Conservation (phyloP, 1,284 basidiomycete species). For the Ustilago xerochloae region DNA sequence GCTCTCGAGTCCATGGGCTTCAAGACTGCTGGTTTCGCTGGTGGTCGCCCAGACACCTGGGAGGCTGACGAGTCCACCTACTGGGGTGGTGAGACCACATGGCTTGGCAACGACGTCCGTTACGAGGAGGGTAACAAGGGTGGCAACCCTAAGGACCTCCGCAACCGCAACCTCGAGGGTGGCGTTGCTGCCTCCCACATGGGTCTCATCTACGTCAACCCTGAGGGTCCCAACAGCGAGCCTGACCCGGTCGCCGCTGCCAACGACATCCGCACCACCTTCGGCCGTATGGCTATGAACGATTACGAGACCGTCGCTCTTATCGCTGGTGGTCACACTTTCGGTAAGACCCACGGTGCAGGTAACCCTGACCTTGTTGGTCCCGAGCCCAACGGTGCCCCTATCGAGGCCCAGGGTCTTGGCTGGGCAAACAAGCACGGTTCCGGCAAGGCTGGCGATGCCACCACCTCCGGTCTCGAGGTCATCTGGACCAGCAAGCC, state of each 20-base stretch:
- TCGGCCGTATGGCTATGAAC: conserved; percentile 48
- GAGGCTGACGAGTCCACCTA: conserved; percentile 48
- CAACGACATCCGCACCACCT: conserved; percentile 42
- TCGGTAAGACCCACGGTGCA: conserved; percentile 49
- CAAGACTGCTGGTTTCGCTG: conserved; percentile 47
- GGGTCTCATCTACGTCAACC: conserved; percentile 50
- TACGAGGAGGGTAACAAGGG: conserved; percentile 36
- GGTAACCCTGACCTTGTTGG: conserved; percentile 36
- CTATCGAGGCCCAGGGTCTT: conserved; percentile 36
- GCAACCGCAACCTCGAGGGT: conserved; percentile 38
- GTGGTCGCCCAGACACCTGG: conserved; percentile 43
- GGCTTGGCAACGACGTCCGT: conserved; percentile 46
- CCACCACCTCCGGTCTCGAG: conserved; percentile 37
- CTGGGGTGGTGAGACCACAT: conserved; percentile 49
- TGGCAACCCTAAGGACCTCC: conserved; percentile 35
- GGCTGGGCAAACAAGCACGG: conserved; percentile 35
- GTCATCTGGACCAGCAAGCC: conserved; percentile 46
- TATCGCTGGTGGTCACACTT: conserved; percentile 48
- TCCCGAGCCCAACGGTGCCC: conserved; percentile 37
- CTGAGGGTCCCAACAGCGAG: conserved; percentile 41
- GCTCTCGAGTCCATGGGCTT: conserved; percentile 48
- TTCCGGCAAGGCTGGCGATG: conserved; percentile 34
- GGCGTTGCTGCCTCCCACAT: conserved; percentile 35
- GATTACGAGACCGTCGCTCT: conserved; percentile 43
- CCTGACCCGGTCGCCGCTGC: conserved; percentile 42